These are phyloP conservation scores for Xylaria nigripes DNA, from an alignment of 495 filamentous ascomycete genomes.

Conservation along the genomic window DNA sequence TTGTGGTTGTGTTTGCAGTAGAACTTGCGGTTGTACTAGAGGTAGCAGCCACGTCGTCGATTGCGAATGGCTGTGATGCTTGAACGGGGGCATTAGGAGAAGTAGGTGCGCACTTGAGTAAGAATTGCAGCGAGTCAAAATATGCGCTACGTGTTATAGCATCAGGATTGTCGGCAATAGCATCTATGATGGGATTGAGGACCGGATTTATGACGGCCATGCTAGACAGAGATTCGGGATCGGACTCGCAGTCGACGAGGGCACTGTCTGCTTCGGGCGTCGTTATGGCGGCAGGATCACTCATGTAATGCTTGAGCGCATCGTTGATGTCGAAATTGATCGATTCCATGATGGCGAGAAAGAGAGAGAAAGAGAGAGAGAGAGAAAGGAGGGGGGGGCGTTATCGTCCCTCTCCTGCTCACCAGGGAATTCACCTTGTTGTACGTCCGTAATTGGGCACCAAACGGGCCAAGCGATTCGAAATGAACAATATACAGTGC, in stretches of 20 bases:
- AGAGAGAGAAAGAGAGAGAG: no score
- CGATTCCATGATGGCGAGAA: constrained; percentile 54
- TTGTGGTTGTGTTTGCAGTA: constrained; percentile 4
- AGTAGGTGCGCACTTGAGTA: constrained; percentile 86
- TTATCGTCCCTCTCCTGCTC: constrained; percentile 10
- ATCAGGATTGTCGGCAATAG: constrained; percentile 84
- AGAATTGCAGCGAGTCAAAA: constrained; percentile 89
- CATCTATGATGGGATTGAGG: constrained; percentile 88
- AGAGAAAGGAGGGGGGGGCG: no score
- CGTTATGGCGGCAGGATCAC: constrained; percentile 72
- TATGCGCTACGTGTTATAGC: constrained; percentile 65
- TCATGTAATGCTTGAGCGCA: constrained; percentile 89
- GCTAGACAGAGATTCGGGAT: constrained; percentile 74
- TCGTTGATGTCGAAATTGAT: constrained; percentile 91
- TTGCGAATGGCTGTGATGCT: neutral
- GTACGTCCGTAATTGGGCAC: neutral
- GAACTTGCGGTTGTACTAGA: constrained; percentile 5
- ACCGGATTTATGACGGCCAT: constrained; percentile 69
- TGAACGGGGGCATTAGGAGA: constrained; percentile 34
- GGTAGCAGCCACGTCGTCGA: neutral
- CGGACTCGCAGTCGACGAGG: constrained; percentile 83
- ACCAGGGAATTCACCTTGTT: constrained; percentile 3
- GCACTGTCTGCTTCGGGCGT: constrained; percentile 82
- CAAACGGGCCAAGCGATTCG: neutral
- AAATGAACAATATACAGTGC: constrained; percentile 1